A percentile compares a stretch with the other conserved stretches of the same genome.
Evolutionary conservation across 768 basidiomycete species (phyloP).

Genomic region (Leucocoprinus birnbaumii): DNA sequence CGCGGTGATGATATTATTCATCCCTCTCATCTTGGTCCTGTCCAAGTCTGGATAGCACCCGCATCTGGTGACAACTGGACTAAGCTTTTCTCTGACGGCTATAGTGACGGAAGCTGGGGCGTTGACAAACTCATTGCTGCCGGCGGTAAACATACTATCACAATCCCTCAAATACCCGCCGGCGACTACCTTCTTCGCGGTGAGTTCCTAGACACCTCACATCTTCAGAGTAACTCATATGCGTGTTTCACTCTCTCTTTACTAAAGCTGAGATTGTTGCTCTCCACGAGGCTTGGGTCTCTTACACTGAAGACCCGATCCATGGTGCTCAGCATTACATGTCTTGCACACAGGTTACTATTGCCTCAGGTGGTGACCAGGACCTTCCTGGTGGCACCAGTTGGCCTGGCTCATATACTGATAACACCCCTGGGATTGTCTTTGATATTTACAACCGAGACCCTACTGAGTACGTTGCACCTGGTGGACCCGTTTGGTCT

Average conservation of each 20-base stretch:
- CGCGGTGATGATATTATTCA: conserved; percentile 36
- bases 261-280: no score
- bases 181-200: conserved; percentile 7
- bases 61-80: conserved; percentile 29
- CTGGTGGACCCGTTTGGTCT: conserved; percentile 30
- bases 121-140: conserved; percentile 28
- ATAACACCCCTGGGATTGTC: conserved; percentile 28
- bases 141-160: conserved; percentile 29
- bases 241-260: no score
- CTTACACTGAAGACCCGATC: no score
- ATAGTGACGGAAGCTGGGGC: conserved; percentile 24
- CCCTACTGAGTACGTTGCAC: conserved; percentile 24
- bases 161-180: conserved; percentile 29
- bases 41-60: conserved; percentile 30
- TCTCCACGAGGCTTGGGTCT: no score
- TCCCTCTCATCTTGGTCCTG: conserved; percentile 31
- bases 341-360: conserved; percentile 30
- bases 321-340: no score
- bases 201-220: no score
- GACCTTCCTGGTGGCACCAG: conserved; percentile 24
- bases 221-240: no score
- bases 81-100: conserved; percentile 28
- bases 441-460: conserved; percentile 27
- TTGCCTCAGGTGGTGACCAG: conserved; percentile 28
- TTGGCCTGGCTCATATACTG: conserved; percentile 30